Evolutionary conservation across 495 filamentous ascomycete species (phyloP).

Genomic region (Cudoniella acicularis): DNA sequence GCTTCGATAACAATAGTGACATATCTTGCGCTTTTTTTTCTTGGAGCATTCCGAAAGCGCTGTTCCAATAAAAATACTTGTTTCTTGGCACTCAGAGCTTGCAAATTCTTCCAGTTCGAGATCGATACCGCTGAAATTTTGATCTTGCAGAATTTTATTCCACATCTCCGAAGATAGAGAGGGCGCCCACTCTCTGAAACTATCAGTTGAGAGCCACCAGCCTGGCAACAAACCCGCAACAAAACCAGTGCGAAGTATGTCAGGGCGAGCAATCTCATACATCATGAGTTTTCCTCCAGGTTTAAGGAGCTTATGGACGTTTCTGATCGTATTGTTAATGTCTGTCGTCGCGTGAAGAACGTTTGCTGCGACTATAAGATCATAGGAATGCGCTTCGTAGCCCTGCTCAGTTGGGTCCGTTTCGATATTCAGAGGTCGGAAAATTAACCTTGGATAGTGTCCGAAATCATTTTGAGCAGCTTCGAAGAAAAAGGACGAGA

Average conservation of each 20-base stretch:
- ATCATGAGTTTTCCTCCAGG: constrained; percentile 16
- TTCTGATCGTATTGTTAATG: constrained; percentile 42
- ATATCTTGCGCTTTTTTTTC: no score
- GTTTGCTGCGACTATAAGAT: constrained; percentile 29
- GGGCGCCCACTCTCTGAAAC: constrained; percentile 20
- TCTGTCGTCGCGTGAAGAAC: constrained; percentile 50
- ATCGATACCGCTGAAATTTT: no score
- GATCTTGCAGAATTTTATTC: no score
- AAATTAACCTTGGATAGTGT: constrained; percentile 9
- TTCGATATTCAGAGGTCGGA: constrained; percentile 46
- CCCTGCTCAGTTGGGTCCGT: constrained; percentile 42
- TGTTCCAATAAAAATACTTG: no score
- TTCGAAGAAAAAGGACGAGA: constrained; percentile 46
- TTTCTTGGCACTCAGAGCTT: no score
- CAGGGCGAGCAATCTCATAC: constrained; percentile 23
- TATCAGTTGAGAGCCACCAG: constrained; percentile 56
- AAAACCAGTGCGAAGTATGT: constrained; percentile 31
- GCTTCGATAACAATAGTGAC: no score
- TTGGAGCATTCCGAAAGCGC: no score
- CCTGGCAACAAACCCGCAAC: constrained; percentile 40
- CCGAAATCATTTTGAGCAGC: constrained; percentile 40
- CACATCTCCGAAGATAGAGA: background rate
- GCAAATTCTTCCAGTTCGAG: no score
- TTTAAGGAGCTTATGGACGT: constrained; percentile 35
- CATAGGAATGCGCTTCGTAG: constrained; percentile 41